Evolutionary conservation across 106 monocot species (phyloP).

Genomic region (Platanthera guangdongensis): DNA sequence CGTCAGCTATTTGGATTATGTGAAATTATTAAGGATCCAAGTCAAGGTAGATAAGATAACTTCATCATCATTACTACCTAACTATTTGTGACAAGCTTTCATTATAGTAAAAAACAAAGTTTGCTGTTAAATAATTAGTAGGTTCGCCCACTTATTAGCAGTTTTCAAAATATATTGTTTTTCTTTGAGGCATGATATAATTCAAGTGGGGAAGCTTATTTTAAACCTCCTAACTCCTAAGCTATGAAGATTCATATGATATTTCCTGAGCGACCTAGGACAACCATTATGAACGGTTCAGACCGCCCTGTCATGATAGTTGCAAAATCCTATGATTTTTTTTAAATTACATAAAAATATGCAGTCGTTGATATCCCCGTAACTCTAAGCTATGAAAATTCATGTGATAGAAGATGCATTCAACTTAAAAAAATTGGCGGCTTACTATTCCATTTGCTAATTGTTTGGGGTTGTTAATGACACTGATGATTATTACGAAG

Average conservation of each 20-base stretch:
- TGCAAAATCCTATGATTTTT: no score
- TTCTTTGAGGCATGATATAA: no score
- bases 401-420: background rate
- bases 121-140: background rate
- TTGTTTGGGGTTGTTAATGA: background rate
- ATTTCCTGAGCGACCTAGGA: no score
- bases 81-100: no score
- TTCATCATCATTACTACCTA: background rate
- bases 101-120: background rate
- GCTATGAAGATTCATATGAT: background rate
- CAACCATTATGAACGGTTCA: no score
- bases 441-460: background rate
- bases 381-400: background rate
- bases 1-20: slow-evolving; percentile 72
- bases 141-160: background rate
- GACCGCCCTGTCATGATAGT: no score
- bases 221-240: no score
- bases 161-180: no score
- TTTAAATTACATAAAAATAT: no score
- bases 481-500: background rate
- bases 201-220: no score
- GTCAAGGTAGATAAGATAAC: slow-evolving; percentile 40
- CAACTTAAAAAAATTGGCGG: background rate
- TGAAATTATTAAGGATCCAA: slow-evolving; percentile 76
- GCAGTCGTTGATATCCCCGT: no score